These are phyloP conservation scores for Trichothecium roseum DNA, from an alignment of 2,329 filamentous ascomycete genomes.

Conservation along the genomic window DNA sequence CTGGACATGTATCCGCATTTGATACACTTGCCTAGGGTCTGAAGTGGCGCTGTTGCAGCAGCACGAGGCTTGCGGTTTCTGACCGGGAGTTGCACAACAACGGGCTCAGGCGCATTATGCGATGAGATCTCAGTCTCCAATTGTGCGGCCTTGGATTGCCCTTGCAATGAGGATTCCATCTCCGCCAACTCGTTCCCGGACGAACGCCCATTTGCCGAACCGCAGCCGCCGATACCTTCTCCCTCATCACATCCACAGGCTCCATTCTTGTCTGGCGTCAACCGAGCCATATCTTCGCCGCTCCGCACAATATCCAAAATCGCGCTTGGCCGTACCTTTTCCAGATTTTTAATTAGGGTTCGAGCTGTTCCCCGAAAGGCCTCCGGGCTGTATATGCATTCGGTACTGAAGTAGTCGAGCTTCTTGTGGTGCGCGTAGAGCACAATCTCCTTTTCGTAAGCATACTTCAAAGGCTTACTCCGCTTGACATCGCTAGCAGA, in stretches of 20 bases:
- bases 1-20: conserved; percentile 94
- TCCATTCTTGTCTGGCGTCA: conserved; percentile 36
- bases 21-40: conserved; percentile 73
- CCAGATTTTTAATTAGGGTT: conserved; percentile 87
- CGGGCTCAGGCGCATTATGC: conserved; percentile 12
- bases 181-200: conserved; percentile 70
- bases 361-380: conserved; percentile 90
- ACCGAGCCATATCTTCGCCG: conserved; percentile 87
- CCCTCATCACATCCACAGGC: conserved; percentile 25
- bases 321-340: conserved; percentile 84
- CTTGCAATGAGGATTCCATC: conserved; percentile 51
- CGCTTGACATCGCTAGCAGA: conserved; percentile 80
- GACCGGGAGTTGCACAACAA: conserved; percentile 21
- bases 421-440: conserved; percentile 95
- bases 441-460: conserved; percentile 98
- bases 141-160: conserved; percentile 8
- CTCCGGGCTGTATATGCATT: conserved; percentile 97
- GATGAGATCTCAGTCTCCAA: conserved; percentile 22
- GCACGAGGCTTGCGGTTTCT: conserved; percentile 17
- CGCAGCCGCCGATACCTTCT: conserved; percentile 56
- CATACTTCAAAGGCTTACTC: conserved; percentile 95
- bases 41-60: conserved; percentile 34
- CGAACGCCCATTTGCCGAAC: conserved; percentile 49
- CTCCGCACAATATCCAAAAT: conserved; percentile 92
- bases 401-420: conserved; percentile 94